Conservation (phyloP, 306 rosid species). For the Astragalus glycyphyllos region DNA sequence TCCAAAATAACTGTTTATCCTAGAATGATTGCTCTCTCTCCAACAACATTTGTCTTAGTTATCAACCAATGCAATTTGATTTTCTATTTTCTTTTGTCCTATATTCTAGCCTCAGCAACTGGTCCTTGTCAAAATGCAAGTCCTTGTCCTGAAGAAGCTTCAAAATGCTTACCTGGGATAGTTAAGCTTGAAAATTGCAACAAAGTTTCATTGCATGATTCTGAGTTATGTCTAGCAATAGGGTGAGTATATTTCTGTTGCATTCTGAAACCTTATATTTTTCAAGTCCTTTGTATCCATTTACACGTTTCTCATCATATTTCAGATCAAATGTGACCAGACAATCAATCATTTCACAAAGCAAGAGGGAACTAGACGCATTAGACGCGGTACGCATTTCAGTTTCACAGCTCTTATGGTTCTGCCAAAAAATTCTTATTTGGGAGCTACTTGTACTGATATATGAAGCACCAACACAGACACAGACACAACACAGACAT, state of each 20-base stretch:
- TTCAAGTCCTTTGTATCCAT: conserved; percentile 11
- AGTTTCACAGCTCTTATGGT: not conserved
- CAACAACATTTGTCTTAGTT: not conserved
- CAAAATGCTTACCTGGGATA: conserved; percentile 39
- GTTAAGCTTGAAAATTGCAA: conserved; percentile 43
- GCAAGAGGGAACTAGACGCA: conserved; percentile 47
- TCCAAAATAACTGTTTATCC: too few species aligned
- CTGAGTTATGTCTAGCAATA: conserved; percentile 51
- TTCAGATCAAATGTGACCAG: conserved; percentile 48
- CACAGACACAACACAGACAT: too few species aligned
- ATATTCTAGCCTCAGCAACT: conserved; percentile 41
- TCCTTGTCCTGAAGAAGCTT: conserved; percentile 47
- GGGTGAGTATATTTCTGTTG: conserved; percentile 55
- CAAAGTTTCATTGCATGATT: conserved; percentile 36
- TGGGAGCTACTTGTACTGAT: conserved; percentile 21
- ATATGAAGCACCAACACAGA: too few species aligned
- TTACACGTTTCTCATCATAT: conserved; percentile 13
- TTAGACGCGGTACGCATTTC: conserved; percentile 49
- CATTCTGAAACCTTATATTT: conserved; percentile 13
- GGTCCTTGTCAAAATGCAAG: conserved; percentile 29
- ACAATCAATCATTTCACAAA: conserved; percentile 43
- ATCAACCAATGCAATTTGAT: conserved; percentile 23
- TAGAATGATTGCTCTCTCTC: not conserved
- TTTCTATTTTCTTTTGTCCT: conserved; percentile 21
- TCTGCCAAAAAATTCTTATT: conserved; percentile 6